A percentile compares a stretch with the other conserved stretches of the same genome.
Conservation (phyloP, 164 flowering plant genomes). For the Aristolochia contorta region DNA sequence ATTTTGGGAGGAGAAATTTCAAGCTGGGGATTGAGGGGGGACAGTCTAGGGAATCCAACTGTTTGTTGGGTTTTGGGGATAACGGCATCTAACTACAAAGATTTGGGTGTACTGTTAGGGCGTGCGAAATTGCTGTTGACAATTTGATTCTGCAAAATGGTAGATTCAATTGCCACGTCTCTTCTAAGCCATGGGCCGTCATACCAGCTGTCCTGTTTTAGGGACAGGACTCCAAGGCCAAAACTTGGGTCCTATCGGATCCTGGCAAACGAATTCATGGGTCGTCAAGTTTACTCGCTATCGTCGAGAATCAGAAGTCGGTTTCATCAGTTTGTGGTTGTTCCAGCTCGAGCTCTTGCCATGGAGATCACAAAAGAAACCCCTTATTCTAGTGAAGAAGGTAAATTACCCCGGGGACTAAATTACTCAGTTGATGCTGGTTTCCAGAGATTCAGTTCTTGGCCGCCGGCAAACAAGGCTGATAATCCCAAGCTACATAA, state of each 20-base stretch:
- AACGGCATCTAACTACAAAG: too few species aligned
- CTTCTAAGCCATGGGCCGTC: constrained; percentile 45
- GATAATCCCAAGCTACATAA: constrained; percentile 78
- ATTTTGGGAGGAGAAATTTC: not conserved
- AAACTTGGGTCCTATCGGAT: constrained; percentile 16
- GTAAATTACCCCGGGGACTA: constrained; percentile 29
- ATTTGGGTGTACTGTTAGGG: not conserved
- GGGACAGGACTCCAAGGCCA: constrained; percentile 20
- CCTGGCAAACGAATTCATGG: constrained; percentile 19
- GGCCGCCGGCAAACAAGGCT: constrained; percentile 81
- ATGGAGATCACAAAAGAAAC: constrained; percentile 71
- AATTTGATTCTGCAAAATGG: constrained; percentile 27
- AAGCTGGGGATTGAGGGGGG: not conserved
- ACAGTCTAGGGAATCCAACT: not conserved
- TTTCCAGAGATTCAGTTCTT: constrained; percentile 30
- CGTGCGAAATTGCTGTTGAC: not conserved
- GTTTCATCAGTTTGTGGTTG: constrained; percentile 2
- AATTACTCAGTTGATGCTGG: constrained; percentile 27
- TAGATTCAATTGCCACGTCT: constrained; percentile 62
- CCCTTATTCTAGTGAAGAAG: constrained; percentile 39
- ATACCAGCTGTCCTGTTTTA: constrained; percentile 17
- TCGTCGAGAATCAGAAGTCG: constrained; percentile 10
- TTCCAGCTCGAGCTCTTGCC: constrained; percentile 45
- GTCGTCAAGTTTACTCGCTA: constrained; percentile 17
- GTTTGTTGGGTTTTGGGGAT: not conserved